phyloP scores from a whole-genome alignment of 768 basidiomycete genomes.

The Macrolepiota dolichaula region DNA sequence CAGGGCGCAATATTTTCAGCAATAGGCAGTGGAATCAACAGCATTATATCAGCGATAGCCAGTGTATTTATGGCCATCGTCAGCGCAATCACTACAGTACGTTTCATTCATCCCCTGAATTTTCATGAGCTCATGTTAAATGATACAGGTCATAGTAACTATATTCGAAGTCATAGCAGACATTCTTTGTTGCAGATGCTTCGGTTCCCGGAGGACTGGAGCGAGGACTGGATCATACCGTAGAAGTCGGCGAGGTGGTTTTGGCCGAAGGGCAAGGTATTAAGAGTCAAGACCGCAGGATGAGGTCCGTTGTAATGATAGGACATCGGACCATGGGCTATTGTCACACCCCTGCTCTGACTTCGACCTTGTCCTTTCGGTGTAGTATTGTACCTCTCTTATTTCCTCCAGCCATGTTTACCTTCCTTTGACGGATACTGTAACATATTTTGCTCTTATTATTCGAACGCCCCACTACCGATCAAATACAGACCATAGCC shows the following conservation, averaged over 20 bases:
- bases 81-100: constrained; percentile 53
- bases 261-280: background rate
- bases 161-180: constrained; percentile 62
- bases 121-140: background rate
- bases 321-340: background rate
- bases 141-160: constrained; percentile 53
- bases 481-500: too few species aligned
- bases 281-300: background rate
- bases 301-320: background rate
- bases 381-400: too few species aligned
- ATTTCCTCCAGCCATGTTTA: too few species aligned
- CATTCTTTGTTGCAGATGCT: constrained; percentile 51
- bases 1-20: constrained; percentile 50
- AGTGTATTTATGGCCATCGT: constrained; percentile 58
- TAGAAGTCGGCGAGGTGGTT: background rate
- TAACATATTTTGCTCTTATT: too few species aligned
- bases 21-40: constrained; percentile 57
- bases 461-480: too few species aligned
- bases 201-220: constrained; percentile 30
- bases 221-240: constrained; percentile 13
- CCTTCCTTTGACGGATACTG: too few species aligned
- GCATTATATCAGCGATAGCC: constrained; percentile 61
- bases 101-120: constrained; percentile 17
- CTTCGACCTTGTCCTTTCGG: too few species aligned
- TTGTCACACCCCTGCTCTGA: too few species aligned